Percentiles rank a stretch among this genome's conserved stretches.
Conservation (phyloP, 2,329 filamentous ascomycete species). For the Monilinia vaccinii-corymbosi region DNA sequence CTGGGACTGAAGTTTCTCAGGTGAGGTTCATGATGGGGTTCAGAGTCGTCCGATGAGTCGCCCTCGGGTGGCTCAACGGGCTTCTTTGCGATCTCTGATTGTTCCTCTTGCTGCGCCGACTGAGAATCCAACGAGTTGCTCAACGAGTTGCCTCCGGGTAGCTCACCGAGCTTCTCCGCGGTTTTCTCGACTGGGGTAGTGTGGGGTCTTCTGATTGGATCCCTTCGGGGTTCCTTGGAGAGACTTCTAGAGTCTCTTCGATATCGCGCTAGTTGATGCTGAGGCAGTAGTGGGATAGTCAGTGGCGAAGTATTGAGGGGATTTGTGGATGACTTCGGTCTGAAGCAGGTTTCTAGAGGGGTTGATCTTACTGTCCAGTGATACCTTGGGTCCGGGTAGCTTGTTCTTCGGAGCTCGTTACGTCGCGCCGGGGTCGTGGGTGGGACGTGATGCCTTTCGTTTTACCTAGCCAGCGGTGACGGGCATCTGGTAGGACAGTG, state of each 20-base stretch:
- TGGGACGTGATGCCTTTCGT: background rate
- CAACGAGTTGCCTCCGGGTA: background rate
- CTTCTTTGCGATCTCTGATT: background rate
- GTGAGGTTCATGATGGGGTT: background rate
- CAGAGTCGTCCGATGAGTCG: background rate
- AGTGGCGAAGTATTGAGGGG: background rate
- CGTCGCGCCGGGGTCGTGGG: conserved; percentile 2
- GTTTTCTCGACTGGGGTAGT: background rate
- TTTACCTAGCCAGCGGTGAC: background rate
- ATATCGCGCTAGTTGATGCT: conserved; percentile 3
- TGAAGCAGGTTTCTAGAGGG: background rate
- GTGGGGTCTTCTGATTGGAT: background rate
- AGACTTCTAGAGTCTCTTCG: background rate
- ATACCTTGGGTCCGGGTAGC: conserved; percentile 1
- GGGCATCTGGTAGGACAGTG: background rate
- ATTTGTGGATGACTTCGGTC: background rate
- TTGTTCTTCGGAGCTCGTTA: background rate
- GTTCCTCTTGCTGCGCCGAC: background rate
- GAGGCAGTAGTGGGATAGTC: conserved; percentile 2
- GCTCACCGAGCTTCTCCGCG: background rate
- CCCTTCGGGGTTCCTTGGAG: background rate
- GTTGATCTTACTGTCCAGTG: background rate
- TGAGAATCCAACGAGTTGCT: background rate
- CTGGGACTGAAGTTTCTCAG: conserved; percentile 2
- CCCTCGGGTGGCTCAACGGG: background rate